Evolutionary conservation across 2,329 filamentous ascomycete species (phyloP).

Genomic region (Metarhizium guizhouense): DNA sequence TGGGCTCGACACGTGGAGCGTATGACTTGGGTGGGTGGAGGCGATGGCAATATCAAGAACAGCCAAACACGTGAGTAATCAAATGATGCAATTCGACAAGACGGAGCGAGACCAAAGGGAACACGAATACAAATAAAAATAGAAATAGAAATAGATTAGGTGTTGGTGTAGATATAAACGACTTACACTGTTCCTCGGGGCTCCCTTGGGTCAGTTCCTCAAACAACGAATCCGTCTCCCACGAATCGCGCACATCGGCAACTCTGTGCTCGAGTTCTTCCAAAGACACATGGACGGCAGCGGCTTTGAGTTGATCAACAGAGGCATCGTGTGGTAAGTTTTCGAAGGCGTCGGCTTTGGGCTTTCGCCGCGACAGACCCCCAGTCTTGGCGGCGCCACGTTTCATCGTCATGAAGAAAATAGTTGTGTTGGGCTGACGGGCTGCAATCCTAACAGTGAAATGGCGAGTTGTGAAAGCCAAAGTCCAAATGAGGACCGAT

Average conservation of each 20-base stretch:
- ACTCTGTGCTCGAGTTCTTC: conserved; percentile 43
- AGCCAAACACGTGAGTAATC: no score
- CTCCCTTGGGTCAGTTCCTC: conserved; percentile 49
- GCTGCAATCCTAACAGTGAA: neutral
- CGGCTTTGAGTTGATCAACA: conserved; percentile 25
- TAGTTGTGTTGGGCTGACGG: neutral
- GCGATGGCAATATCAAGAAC: no score
- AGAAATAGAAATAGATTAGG: no score
- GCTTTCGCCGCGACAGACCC: conserved; percentile 22
- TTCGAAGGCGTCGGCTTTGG: conserved; percentile 26
- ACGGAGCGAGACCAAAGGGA: no score
- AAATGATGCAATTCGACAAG: no score
- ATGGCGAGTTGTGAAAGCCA: neutral
- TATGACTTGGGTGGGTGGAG: no score
- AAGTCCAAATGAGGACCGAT: neutral
- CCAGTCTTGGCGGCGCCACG: conserved; percentile 17
- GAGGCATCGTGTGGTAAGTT: conserved; percentile 24
- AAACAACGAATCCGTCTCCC: conserved; percentile 57
- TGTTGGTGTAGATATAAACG: no score
- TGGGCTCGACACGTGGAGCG: no score
- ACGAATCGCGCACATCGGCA: conserved; percentile 43
- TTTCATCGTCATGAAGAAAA: conserved; percentile 10
- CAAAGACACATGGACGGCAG: conserved; percentile 26
- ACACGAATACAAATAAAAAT: no score
- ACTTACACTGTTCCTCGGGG: conserved; percentile 30